Evolutionary conservation across 345 rosid species (phyloP).

Genomic region (Populus davidiana): DNA sequence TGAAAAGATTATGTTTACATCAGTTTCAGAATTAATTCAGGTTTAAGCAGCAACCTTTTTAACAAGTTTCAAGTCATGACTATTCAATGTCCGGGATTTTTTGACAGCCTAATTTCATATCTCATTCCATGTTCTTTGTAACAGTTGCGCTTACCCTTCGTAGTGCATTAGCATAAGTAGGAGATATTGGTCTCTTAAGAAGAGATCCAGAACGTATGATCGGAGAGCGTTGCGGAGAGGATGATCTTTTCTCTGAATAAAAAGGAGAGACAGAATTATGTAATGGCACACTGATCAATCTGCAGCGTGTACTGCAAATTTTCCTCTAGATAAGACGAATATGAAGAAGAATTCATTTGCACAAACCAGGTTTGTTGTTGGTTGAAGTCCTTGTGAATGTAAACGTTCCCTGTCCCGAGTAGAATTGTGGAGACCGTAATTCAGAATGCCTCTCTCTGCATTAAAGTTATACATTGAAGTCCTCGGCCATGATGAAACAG

Average conservation of each 20-base stretch:
- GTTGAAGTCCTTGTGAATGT: slow-evolving; percentile 32
- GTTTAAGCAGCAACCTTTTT: not conserved
- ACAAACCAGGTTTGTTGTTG: slow-evolving; percentile 38
- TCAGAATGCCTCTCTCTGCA: slow-evolving; percentile 33
- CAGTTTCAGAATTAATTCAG: not conserved
- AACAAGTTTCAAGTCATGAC: not conserved
- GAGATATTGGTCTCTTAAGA: slow-evolving; percentile 51
- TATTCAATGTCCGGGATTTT: not conserved
- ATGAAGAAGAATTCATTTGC: not conserved
- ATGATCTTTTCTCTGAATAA: slow-evolving; percentile 42
- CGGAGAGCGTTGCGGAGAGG: slow-evolving; percentile 52
- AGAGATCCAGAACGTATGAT: slow-evolving; percentile 45
- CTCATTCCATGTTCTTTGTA: not conserved
- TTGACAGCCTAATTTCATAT: not conserved
- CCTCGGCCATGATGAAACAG: not conserved
- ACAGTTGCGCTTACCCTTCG: slow-evolving; percentile 34
- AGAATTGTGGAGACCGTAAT: slow-evolving; percentile 34
- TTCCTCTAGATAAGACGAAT: not conserved
- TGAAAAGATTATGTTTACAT: not conserved
- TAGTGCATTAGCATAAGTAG: slow-evolving; percentile 24
- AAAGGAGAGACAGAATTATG: not conserved
- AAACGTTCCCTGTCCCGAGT: slow-evolving; percentile 31
- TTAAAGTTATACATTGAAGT: not conserved
- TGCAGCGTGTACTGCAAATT: not conserved
- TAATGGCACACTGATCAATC: too few relatives aligned